These are phyloP conservation scores for Clavispora santaluciae DNA, from an alignment of 805 yeast genomes.

Conservation along the genomic window DNA sequence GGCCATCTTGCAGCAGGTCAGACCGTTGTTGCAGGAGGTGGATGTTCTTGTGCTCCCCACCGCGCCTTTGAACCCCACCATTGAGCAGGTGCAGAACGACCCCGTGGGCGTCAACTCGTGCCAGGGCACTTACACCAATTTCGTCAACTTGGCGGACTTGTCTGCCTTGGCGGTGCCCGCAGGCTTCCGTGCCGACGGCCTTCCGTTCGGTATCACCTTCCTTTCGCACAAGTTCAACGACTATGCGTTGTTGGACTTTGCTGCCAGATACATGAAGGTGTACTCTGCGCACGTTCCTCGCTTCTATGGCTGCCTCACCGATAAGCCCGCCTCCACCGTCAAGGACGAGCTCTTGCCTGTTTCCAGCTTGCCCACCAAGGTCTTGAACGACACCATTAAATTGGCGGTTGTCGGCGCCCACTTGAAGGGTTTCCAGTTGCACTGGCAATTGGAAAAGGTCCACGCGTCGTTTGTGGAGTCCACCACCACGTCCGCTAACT, in stretches of 20 bases:
- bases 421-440: constrained; percentile 77
- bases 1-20: constrained; percentile 64
- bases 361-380: constrained; percentile 11
- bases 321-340: constrained; percentile 28
- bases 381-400: constrained; percentile 35
- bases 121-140: constrained; percentile 98
- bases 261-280: constrained; percentile 59
- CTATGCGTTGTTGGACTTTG: constrained; percentile 81
- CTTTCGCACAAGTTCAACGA: constrained; percentile 81
- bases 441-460: constrained; percentile 89
- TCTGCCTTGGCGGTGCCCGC: constrained; percentile 90
- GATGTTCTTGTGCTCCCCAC: constrained; percentile 90
- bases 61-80: constrained; percentile 86
- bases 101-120: constrained; percentile 79
- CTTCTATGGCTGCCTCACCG: constrained; percentile 49
- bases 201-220: constrained; percentile 88
- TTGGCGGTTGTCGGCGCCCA: constrained; percentile 98
- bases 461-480: constrained; percentile 65
- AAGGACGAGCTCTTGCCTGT: constrained; percentile 43
- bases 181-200: constrained; percentile 77
- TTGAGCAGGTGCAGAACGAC: constrained; percentile 65
- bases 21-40: constrained; percentile 47
- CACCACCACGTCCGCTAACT: constrained; percentile 66
- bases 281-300: constrained; percentile 45
- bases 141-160: constrained; percentile 89